Evolutionary conservation across 306 rosid species (phyloP).

Genomic region (Lathyrus oleraceus): DNA sequence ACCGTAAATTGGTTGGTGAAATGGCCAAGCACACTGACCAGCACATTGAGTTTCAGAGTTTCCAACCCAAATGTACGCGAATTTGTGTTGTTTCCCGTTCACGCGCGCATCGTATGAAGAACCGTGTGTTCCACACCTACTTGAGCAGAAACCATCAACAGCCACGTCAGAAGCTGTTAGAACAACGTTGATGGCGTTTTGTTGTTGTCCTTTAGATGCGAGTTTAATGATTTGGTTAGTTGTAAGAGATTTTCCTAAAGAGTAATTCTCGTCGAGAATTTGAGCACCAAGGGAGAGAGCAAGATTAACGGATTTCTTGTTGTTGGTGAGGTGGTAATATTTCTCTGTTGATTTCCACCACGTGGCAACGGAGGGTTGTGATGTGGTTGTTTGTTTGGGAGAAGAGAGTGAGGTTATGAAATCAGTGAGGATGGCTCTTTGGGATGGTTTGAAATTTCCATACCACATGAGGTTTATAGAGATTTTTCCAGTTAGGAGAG

Average conservation of each 20-base stretch:
- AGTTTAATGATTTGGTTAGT: conserved; percentile 39
- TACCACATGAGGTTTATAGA: conserved; percentile 52
- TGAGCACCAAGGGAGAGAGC: conserved; percentile 40
- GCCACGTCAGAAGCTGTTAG: conserved; percentile 54
- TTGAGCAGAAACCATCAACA: conserved; percentile 59
- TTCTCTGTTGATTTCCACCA: conserved; percentile 61
- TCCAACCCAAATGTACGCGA: conserved; percentile 70
- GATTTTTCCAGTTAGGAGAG: conserved; percentile 45
- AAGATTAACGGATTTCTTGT: conserved; percentile 27
- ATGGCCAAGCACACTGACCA: conserved; percentile 84
- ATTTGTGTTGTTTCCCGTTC: conserved; percentile 41
- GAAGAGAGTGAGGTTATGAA: conserved; percentile 47
- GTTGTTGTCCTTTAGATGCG: conserved; percentile 50
- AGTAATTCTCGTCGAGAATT: conserved; percentile 46
- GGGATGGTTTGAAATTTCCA: conserved; percentile 56
- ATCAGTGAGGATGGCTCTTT: conserved; percentile 51
- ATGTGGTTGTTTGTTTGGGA: background rate
- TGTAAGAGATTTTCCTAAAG: conserved; percentile 56
- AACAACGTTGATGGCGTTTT: conserved; percentile 54
- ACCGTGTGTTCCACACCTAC: conserved; percentile 62
- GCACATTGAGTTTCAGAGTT: conserved; percentile 73
- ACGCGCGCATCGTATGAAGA: conserved; percentile 36
- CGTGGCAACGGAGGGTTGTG: conserved; percentile 52
- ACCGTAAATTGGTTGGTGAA: conserved; percentile 84
- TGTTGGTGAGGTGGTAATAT: conserved; percentile 38